Evolutionary conservation across 2,329 filamentous ascomycete genomes (phyloP).

Genomic region (Corinectria fuckeliana): DNA sequence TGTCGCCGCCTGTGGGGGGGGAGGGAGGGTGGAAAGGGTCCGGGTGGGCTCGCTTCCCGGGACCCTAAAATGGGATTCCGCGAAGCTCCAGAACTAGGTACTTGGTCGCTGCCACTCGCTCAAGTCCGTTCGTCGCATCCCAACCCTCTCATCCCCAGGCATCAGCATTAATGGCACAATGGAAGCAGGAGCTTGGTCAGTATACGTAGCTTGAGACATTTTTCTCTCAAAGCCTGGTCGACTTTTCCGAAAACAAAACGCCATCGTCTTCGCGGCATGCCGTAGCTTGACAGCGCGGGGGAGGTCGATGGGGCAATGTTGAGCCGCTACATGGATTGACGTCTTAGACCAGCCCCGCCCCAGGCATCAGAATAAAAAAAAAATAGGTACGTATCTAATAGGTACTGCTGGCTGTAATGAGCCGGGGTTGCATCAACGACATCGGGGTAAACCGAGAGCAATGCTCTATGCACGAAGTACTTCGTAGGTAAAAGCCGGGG

Average conservation of each 20-base stretch:
- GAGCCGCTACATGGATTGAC: conserved; percentile 7
- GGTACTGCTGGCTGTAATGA: too few species aligned
- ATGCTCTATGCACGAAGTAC: too few species aligned
- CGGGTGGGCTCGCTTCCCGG: background rate
- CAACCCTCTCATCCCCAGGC: background rate
- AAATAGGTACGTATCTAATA: too few species aligned
- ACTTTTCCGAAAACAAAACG: background rate
- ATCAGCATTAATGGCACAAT: background rate
- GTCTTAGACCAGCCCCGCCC: background rate
- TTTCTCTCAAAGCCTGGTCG: background rate
- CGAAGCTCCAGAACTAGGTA: background rate
- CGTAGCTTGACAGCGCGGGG: background rate
- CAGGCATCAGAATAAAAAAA: conserved; percentile 16
- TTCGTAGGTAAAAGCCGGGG: too few species aligned
- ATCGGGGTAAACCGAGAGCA: background rate
- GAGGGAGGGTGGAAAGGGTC: conserved; percentile 26
- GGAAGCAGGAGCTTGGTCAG: background rate
- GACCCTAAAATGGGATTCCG: background rate
- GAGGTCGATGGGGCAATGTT: conserved; percentile 1
- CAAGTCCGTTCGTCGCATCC: background rate
- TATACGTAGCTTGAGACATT: background rate
- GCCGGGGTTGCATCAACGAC: background rate
- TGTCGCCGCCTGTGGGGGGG: conserved; percentile 21
- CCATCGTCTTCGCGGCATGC: background rate
- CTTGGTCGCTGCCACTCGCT: background rate